These are phyloP conservation scores for Penicillium verhagenii DNA, from an alignment of 495 filamentous ascomycete species.

Conservation along the genomic window DNA sequence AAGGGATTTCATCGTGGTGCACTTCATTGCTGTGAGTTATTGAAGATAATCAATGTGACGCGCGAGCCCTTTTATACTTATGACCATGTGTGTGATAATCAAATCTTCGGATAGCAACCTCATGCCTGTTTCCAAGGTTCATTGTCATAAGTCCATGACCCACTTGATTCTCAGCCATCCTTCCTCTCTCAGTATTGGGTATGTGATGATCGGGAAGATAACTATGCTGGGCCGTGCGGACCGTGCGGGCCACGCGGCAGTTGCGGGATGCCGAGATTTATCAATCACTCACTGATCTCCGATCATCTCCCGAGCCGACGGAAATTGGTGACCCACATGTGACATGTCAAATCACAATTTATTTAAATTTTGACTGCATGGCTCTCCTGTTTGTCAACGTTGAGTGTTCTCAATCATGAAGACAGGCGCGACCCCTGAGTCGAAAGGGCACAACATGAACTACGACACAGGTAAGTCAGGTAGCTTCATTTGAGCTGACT, in stretches of 20 bases:
- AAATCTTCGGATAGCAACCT: neutral
- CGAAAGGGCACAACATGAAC: neutral
- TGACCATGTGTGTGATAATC: neutral
- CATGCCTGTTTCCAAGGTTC: too few relatives aligned
- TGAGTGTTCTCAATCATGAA: neutral
- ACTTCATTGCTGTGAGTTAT: neutral
- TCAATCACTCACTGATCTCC: slow-evolving; percentile 11
- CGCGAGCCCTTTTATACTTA: neutral
- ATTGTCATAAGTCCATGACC: too few relatives aligned
- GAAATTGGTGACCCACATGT: neutral
- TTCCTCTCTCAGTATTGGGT: neutral
- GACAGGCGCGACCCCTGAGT: neutral
- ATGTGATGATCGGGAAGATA: neutral
- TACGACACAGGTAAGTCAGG: neutral
- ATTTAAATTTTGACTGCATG: neutral
- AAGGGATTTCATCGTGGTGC: slow-evolving; percentile 16
- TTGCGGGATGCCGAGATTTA: neutral
- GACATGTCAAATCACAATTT: neutral
- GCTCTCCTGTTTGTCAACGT: neutral
- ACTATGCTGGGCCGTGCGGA: slow-evolving; percentile 11
- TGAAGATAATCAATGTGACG: neutral
- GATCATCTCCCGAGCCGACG: neutral
- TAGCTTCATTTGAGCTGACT: too few relatives aligned
- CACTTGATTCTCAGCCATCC: neutral
- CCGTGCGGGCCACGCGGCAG: slow-evolving; percentile 10